phyloP scores from a whole-genome alignment of 2,329 filamentous ascomycete genomes.

The Hortaea werneckii region DNA sequence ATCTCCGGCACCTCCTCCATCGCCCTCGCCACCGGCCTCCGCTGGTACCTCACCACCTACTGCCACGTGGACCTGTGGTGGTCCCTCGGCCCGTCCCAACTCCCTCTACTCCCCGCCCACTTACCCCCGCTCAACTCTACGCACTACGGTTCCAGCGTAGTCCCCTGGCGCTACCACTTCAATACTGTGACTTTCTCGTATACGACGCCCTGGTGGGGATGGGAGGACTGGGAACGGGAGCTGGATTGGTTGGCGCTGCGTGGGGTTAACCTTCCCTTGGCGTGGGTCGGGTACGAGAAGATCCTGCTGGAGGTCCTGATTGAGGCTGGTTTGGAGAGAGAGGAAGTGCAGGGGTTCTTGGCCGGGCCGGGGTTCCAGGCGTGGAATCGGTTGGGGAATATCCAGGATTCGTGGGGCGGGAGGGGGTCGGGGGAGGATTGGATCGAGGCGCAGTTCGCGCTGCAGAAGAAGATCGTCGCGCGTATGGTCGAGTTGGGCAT shows the following conservation, averaged over 20 bases:
- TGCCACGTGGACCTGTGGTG: constrained; percentile 39
- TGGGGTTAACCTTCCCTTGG: constrained; percentile 43
- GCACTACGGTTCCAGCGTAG: constrained; percentile 32
- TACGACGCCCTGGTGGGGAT: constrained; percentile 42
- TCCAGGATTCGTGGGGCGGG: constrained; percentile 41
- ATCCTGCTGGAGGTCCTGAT: constrained; percentile 40
- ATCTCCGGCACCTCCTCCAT: constrained; percentile 12
- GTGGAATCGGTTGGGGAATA: constrained; percentile 48
- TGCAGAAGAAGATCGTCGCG: constrained; percentile 40
- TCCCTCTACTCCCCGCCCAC: constrained; percentile 24
- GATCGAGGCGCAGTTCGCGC: constrained; percentile 38
- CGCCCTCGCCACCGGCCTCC: constrained; percentile 23
- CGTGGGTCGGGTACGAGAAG: constrained; percentile 44
- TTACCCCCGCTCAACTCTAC: constrained; percentile 25
- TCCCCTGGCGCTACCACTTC: constrained; percentile 42
- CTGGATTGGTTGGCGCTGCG: constrained; percentile 45
- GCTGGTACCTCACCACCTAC: constrained; percentile 33
- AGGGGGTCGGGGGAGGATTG: too few species aligned
- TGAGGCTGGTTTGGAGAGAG: constrained; percentile 35
- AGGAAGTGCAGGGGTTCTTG: constrained; percentile 38
- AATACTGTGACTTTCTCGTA: constrained; percentile 48
- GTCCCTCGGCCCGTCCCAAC: constrained; percentile 33
- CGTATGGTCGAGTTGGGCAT: constrained; percentile 45
- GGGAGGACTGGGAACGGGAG: constrained; percentile 44
- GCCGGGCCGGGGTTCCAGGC: constrained; percentile 43